Evolutionary conservation across 257 asterid species (phyloP), one percentile per base, ranked within the genome.

Genomic region (Penstemon eatonii): DNA sequence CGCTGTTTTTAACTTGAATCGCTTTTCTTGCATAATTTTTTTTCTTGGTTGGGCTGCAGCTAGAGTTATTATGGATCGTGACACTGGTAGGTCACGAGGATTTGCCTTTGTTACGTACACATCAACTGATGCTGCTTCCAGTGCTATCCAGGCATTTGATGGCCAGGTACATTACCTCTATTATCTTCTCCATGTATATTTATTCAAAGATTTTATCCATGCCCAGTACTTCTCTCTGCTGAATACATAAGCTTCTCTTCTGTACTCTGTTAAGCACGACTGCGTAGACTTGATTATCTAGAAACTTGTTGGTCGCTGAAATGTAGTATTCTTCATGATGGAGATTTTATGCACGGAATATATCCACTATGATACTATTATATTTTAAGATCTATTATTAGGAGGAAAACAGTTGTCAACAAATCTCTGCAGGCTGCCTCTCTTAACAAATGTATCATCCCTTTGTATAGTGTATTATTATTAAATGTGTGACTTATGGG

Each of bases 21-120:
- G 13, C 51, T 18, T 3, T 11, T 12, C 9, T 12, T 70, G 61
- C 60, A 56, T 36, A 6, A 13, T 44, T 57, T 5, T 46, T 2
- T 43, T 47, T 8, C 72, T 58, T 47, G 39, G 67, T 36, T 57
- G 70, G 50, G 57, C 68, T 80, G 81, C 90, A 93, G 98, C 90
- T 65, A 87, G 84, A 76, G 69, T 93, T 75, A 79, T 93, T 67
- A 39, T 69, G 78, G 97, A 93, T 71, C 98, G 96, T 50, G 95
- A 77, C 6, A 74, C 87, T 70, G 98, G 98, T 60, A 83, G 92
- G 72, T 92, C 98, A 0, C 78, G 97, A 47, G 98, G 98, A 12
- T 93, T 93, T 82, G 98, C 87, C 57, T 93, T 93, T 80, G 81
- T 93, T 55, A 86, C 90, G 63, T 93, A 66, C 78, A 63, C 89